phyloP scores from a whole-genome alignment of 345 rosid species.

The Syzygium grande region DNA sequence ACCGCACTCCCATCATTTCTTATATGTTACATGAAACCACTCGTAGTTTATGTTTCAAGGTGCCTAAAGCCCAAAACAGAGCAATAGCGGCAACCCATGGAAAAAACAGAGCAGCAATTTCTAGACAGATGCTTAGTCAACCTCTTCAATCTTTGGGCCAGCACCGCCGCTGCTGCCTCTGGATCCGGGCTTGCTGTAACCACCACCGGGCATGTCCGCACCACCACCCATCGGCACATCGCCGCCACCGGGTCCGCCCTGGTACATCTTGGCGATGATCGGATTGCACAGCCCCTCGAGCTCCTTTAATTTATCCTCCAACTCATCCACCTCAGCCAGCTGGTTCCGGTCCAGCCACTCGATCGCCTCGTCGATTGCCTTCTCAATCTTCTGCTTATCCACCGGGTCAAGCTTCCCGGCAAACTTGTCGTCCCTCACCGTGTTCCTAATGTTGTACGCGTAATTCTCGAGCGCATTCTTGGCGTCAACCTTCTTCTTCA shows the following conservation, averaged over 20 bases:
- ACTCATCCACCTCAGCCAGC: neutral
- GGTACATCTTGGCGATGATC: neutral
- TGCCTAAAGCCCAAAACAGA: neutral
- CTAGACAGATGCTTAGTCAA: constrained; percentile 12
- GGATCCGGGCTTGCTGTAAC: neutral
- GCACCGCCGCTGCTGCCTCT: constrained; percentile 13
- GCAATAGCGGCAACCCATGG: neutral
- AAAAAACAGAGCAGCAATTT: neutral
- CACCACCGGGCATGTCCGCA: neutral
- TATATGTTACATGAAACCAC: neutral
- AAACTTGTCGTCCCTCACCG: neutral
- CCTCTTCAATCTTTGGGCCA: constrained; percentile 49
- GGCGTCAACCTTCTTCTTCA: neutral
- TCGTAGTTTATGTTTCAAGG: neutral
- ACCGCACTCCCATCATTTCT: neutral
- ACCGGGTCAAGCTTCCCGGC: neutral
- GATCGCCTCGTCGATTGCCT: neutral
- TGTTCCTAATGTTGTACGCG: neutral
- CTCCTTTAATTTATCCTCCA: neutral
- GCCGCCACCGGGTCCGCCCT: neutral
- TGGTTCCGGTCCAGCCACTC: neutral
- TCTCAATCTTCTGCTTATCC: neutral
- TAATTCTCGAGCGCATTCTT: neutral
- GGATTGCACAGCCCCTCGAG: neutral
- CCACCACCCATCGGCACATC: neutral